Base-by-base conservation (phyloP, 2,329 filamentous ascomycete species). In the Colletotrichum australisinense region DNA sequence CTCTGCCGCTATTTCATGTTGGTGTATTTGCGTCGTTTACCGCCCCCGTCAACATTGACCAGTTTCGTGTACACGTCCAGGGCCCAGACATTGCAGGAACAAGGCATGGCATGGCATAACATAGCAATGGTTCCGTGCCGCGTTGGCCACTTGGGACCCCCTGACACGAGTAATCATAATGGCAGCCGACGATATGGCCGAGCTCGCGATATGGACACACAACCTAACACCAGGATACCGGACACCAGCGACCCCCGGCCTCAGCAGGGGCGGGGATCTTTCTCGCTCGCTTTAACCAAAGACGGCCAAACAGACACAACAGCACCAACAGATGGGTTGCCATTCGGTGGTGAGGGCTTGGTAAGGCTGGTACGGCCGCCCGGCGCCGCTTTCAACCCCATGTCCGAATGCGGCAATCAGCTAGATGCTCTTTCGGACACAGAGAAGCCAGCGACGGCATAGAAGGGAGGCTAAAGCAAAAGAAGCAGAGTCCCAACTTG, bases 371-470 rank as follows among this genome's bases (percentile, higher is more conserved):
- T 75, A 73, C 69, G 72, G 69, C 69, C 72, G 72, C 55, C 62
- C 38, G 55, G 68, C 63, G 67, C 38, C 38, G 38, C 38, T 42
- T 42, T 42, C 38, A 42, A 42, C 38, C 38, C 60, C 58, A 57
- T 38, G 46, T 55, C 74, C 74, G 74, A 74, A 76, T 75, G 69
- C 74, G 73, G 74, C 74, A 76, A 69, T 63, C 62, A 58, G 74
- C 74, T 75, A 75, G 69, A 73, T 73, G 66, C 73, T 65, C 74
- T 73, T 74, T 75, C 69, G 72, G 74, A 66, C 72, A 28, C 62
- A 55, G 66, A 75, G 72, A 75, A 74, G 64, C 74, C 74, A 75
- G 22, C 63, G 72, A 62, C 63, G 53, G 67, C 74, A 67, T 63
- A 60, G 56, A 52, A 57, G 63, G 24, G 64, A 69, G 72, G 38